phyloP scores from a whole-genome alignment of 352 stramenopile genomes.

The Pythium phragmitis region DNA sequence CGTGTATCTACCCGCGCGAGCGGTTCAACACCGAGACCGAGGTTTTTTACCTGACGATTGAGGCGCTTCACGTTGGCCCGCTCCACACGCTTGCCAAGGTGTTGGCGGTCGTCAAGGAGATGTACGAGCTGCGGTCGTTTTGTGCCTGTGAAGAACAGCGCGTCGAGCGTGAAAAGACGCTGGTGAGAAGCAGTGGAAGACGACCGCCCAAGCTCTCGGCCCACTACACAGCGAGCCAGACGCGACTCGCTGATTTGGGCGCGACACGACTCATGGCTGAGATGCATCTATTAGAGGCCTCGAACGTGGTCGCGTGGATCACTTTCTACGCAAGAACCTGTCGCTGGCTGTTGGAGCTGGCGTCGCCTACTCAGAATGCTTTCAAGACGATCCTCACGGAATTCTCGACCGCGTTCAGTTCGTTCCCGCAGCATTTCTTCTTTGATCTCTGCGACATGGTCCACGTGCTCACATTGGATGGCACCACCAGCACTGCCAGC shows the following conservation, averaged over 20 bases:
- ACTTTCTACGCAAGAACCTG: conserved; percentile 53
- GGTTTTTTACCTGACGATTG: conserved; percentile 65
- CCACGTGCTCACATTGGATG: conserved; percentile 52
- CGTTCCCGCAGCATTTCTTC: conserved; percentile 73
- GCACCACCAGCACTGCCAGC: background rate
- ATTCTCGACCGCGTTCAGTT: conserved; percentile 45
- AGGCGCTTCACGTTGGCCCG: conserved; percentile 64
- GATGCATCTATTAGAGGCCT: conserved; percentile 52
- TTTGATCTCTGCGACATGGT: conserved; percentile 70
- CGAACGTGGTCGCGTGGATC: conserved; percentile 57
- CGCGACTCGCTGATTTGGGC: conserved; percentile 47
- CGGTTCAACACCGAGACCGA: conserved; percentile 52
- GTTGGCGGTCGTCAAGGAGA: conserved; percentile 52
- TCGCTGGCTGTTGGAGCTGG: conserved; percentile 52
- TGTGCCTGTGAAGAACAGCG: conserved; percentile 61
- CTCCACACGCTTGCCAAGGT: conserved; percentile 55
- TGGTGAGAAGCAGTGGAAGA: background rate
- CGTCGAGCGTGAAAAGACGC: conserved; percentile 36
- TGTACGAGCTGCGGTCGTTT: conserved; percentile 62
- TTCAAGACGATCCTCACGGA: conserved; percentile 42
- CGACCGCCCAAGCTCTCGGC: conserved; percentile 42
- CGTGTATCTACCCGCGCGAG: conserved; percentile 55
- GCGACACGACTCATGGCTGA: conserved; percentile 51
- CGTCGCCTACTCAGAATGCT: conserved; percentile 42
- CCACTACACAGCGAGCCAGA: conserved; percentile 62